phyloP scores from a whole-genome alignment of 2,329 filamentous ascomycete species.

The Colletotrichum tamarilloi region DNA sequence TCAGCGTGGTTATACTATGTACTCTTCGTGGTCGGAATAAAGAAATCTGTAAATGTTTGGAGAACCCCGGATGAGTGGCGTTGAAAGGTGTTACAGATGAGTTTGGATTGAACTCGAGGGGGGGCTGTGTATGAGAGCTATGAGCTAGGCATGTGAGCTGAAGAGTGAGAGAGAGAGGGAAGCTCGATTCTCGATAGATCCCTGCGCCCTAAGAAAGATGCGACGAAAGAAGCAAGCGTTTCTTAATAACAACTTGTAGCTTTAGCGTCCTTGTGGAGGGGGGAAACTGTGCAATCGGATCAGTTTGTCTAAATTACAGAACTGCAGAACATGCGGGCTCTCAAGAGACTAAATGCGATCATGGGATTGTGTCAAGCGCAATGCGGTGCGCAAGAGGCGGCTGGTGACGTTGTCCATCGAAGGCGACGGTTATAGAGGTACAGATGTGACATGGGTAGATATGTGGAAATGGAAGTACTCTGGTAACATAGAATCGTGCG shows the following conservation, averaged over 20 bases:
- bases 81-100: slow-evolving; percentile 24
- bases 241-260: neutral
- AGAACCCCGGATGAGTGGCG: slow-evolving; percentile 9
- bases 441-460: neutral
- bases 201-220: neutral
- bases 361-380: slow-evolving; percentile 3
- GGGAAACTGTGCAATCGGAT: neutral
- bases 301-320: neutral
- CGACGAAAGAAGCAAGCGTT: neutral
- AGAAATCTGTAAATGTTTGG: neutral
- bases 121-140: neutral
- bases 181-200: neutral
- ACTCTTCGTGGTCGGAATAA: no score
- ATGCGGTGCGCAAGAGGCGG: neutral
- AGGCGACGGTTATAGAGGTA: slow-evolving; percentile 12
- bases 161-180: no score
- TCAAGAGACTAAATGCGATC: neutral
- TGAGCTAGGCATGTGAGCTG: neutral
- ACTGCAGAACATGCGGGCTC: neutral
- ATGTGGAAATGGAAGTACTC: neutral
- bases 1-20: neutral
- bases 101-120: slow-evolving; percentile 22
- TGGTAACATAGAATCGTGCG: neutral
- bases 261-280: neutral
- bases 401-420: slow-evolving; percentile 19